A percentile compares a stretch with the other conserved stretches of the same genome.
Evolutionary conservation across 805 yeast species (phyloP).

Genomic region (Saccharomycopsis javanensis): DNA sequence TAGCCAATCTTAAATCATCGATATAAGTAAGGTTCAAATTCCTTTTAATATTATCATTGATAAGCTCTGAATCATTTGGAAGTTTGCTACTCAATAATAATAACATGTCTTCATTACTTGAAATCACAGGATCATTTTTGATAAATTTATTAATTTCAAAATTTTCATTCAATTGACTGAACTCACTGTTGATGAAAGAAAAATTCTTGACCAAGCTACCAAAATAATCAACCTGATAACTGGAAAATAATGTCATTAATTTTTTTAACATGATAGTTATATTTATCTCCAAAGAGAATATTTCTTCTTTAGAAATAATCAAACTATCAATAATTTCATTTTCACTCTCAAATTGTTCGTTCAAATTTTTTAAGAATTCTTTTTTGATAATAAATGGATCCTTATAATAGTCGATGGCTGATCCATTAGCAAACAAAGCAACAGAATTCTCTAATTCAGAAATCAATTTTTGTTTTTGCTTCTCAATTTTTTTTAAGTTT

Average conservation of each 20-base stretch:
- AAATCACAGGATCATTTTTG: slow-evolving; percentile 1
- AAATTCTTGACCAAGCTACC: slow-evolving; percentile 17
- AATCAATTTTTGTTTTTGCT: slow-evolving; percentile 13
- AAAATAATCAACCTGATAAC: slow-evolving; percentile 15
- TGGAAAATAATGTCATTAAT: slow-evolving; percentile 14
- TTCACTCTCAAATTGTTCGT: slow-evolving; percentile 12
- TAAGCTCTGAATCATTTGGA: slow-evolving; percentile 12
- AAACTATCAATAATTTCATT: slow-evolving; percentile 12
- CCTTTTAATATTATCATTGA: slow-evolving; percentile 8
- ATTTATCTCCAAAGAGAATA: slow-evolving; percentile 16
- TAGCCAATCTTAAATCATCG: slow-evolving; percentile 9
- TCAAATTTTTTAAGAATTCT: slow-evolving; percentile 17
- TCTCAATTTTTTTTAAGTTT: slow-evolving; percentile 8
- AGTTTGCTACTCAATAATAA: slow-evolving; percentile 15
- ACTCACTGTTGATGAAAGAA: slow-evolving; percentile 9
- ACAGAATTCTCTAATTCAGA: slow-evolving; percentile 15
- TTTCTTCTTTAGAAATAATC: slow-evolving; percentile 16
- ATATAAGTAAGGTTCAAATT: slow-evolving; percentile 11
- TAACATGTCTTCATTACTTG: slow-evolving; percentile 15
- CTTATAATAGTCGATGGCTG: slow-evolving; percentile 13
- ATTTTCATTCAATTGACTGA: slow-evolving; percentile 12
- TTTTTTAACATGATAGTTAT: slow-evolving; percentile 15
- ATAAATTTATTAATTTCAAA: slow-evolving; percentile 17
- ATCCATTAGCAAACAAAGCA: slow-evolving; percentile 2
- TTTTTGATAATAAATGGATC: slow-evolving; percentile 19